Conservation (phyloP, 1,284 basidiomycete species). For the Erythrobasidium hasegawianum region DNA sequence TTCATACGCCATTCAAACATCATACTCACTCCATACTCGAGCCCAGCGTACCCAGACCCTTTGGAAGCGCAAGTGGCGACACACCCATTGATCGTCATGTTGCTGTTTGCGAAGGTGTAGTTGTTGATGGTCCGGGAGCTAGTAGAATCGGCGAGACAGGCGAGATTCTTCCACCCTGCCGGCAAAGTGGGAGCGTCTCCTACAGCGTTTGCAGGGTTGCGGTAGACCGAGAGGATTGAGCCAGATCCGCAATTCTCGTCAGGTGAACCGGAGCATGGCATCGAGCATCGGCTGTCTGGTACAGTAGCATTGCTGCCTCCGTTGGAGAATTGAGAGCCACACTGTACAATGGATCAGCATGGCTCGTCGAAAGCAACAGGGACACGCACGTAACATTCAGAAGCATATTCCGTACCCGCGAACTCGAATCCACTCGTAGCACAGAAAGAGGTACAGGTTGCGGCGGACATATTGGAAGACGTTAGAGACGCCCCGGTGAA, state of each 20-base stretch:
- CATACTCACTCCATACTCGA: slow-evolving; percentile 34
- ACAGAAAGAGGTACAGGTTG: slow-evolving; percentile 36
- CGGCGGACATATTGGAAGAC: slow-evolving; percentile 34
- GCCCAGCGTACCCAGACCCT: slow-evolving; percentile 33
- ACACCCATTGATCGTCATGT: slow-evolving; percentile 41
- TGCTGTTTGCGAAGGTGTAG: slow-evolving; percentile 34
- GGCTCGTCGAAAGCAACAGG: too few species aligned
- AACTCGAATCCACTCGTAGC: slow-evolving; percentile 7
- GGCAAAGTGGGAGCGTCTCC: slow-evolving; percentile 23
- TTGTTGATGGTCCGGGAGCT: slow-evolving; percentile 33
- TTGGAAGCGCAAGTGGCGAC: slow-evolving; percentile 35
- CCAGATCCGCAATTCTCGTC: slow-evolving; percentile 9
- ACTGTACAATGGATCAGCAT: slow-evolving; percentile 6
- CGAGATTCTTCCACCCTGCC: slow-evolving; percentile 37
- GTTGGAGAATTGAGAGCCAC: slow-evolving; percentile 18
- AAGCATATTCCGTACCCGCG: slow-evolving; percentile 17
- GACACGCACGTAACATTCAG: not conserved
- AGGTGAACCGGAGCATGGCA: slow-evolving; percentile 14
- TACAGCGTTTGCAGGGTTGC: slow-evolving; percentile 8
- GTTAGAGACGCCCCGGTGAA: slow-evolving; percentile 40
- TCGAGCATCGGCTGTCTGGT: slow-evolving; percentile 9
- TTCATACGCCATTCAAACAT: not conserved
- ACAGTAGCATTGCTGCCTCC: slow-evolving; percentile 7
- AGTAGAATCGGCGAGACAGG: slow-evolving; percentile 26
- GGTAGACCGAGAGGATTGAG: slow-evolving; percentile 24